Evolutionary conservation across 2,329 filamentous ascomycete genomes (phyloP).

Genomic region (Sphaceloma murrayae): DNA sequence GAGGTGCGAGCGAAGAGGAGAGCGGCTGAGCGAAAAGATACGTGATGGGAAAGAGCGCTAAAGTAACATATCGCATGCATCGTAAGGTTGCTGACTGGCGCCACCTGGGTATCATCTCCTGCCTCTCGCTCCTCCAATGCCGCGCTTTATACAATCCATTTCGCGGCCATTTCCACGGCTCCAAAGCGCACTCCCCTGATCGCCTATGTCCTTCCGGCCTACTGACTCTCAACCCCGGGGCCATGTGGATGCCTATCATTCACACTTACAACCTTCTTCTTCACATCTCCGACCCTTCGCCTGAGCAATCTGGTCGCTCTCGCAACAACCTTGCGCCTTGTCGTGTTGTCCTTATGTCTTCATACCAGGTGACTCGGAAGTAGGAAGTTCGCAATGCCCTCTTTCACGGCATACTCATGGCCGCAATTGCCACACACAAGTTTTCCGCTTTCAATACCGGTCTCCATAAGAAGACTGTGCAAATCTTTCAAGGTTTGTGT

Average conservation of each 20-base stretch:
- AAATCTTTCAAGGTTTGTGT: conserved; percentile 62
- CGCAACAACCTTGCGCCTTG: background rate
- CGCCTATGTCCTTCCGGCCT: too few species aligned
- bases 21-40: conserved; percentile 67
- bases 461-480: conserved; percentile 77
- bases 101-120: conserved; percentile 8
- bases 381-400: conserved; percentile 94
- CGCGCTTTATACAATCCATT: too few species aligned
- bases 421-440: conserved; percentile 84
- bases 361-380: conserved; percentile 81
- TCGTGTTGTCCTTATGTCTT: conserved; percentile 18
- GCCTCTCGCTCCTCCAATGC: too few species aligned
- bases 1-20: conserved; percentile 81
- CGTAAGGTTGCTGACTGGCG: background rate
- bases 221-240: too few species aligned
- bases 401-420: conserved; percentile 88
- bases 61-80: conserved; percentile 9
- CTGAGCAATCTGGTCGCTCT: background rate
- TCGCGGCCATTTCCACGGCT: too few species aligned
- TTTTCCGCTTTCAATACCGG: conserved; percentile 78
- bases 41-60: too few species aligned
- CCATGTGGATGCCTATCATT: too few species aligned
- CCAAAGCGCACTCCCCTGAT: too few species aligned
- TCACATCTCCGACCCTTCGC: too few species aligned
- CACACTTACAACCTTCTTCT: too few species aligned